Base-by-base conservation (phyloP, 768 basidiomycete species). In the Vararia minispora region DNA sequence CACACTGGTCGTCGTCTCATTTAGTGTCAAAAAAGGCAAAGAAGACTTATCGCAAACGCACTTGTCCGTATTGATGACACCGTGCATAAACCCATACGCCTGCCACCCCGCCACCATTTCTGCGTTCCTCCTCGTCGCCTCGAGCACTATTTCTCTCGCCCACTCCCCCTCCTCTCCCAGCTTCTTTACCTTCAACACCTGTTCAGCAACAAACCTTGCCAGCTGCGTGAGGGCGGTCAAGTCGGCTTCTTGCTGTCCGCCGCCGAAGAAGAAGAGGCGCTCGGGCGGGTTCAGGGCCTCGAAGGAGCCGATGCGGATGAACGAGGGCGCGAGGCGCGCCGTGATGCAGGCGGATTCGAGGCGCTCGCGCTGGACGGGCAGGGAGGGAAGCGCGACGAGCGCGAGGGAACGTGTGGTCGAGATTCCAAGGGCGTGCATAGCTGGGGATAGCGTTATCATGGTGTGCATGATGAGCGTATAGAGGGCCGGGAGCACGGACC, bases 51-150 rank as follows among this genome's bases (percentile, higher is more conserved):
- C n/a, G n/a, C n/a, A n/a, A n/a, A 52, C 71, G 41, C 47, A 83
- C 84, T 94, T 95, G 63, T 97, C 94, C 2, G 92, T 94, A 53
- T 98, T 98, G 50, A 99, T 89, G 26, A 99, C 94, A 0, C 89
- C 90, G 52, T 91, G 87, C 88, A 90, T 88, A 55, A 86, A 91
- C 1, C 89, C 89, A 56, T 83, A 85, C 6, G 76, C 88, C 59
- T 98, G 94, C 95, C 95, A 98, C 3, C 71, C 82, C 8, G 91
- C 95, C 0, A 91, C 86, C 85, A 92, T 98, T 54, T 64, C 65
- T 30, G 86, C 92, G 53, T 95, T 98, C 52, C 90, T 65, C 56
- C 71, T 73, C 12, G 88, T 78, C 0, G 76, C 77, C 49, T 95
- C 90, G 46, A 79, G 60, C 2, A 94, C 69, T 31, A 97, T 57